These are phyloP conservation scores for Pseudisothecium myosuroides DNA, from an alignment of 225 moss, liverwort and hornwort species.

Conservation along the genomic window DNA sequence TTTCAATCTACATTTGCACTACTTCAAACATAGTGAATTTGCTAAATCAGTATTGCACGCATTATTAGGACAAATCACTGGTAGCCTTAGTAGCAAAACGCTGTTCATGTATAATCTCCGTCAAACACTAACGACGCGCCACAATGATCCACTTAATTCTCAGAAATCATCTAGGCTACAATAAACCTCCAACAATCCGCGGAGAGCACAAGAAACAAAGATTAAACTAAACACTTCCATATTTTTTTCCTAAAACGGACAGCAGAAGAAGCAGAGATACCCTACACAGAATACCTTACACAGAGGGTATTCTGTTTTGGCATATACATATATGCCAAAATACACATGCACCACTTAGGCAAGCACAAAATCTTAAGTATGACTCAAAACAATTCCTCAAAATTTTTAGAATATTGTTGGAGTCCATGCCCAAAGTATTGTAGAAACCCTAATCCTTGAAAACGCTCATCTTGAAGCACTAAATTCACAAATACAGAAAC, in stretches of 20 bases:
- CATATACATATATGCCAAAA: neutral
- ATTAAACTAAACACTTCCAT: neutral
- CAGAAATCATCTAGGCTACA: neutral
- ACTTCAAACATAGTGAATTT: neutral
- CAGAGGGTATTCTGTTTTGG: too few relatives aligned
- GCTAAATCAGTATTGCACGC: too few relatives aligned
- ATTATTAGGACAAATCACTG: neutral
- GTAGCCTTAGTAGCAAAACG: neutral
- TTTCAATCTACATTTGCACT: neutral
- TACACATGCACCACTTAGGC: neutral
- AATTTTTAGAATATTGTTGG: neutral
- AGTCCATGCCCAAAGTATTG: neutral
- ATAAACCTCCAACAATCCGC: neutral
- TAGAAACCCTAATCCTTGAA: neutral
- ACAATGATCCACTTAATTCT: neutral
- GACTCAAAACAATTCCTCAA: neutral
- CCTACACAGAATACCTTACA: too few relatives aligned
- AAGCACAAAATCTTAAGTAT: neutral
- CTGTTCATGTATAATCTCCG: neutral
- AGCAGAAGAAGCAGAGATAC: too few relatives aligned
- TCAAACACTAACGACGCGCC: neutral
- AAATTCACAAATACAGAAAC: neutral
- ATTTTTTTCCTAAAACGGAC: too few relatives aligned
- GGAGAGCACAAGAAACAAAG: too few relatives aligned
- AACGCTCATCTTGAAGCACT: neutral